Evolutionary conservation across 2,329 filamentous ascomycete species (phyloP).

Genomic region (Fusarium zealandicum): DNA sequence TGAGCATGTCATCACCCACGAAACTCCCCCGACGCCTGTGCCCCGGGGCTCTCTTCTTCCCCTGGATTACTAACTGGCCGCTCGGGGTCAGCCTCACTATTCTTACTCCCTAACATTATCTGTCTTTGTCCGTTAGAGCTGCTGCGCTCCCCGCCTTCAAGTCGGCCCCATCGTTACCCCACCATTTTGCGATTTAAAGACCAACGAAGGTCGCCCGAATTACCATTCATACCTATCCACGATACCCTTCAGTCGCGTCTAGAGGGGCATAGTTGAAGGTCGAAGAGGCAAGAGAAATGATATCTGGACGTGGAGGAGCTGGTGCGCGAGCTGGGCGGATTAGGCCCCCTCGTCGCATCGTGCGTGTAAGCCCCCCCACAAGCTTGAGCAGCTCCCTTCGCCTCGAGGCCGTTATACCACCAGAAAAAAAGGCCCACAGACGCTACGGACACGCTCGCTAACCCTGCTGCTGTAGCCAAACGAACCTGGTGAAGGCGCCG

Average conservation of each 20-base stretch:
- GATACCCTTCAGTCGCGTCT: background rate
- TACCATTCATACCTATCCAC: background rate
- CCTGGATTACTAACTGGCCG: slow-evolving; percentile 16
- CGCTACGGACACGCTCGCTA: slow-evolving; percentile 21
- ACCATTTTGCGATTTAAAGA: slow-evolving; percentile 19
- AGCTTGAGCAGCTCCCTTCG: background rate
- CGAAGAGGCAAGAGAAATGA: slow-evolving; percentile 48
- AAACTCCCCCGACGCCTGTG: slow-evolving; percentile 24
- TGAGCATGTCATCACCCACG: slow-evolving; percentile 35
- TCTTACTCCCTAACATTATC: background rate
- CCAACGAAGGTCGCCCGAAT: slow-evolving; percentile 6
- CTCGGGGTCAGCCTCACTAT: slow-evolving; percentile 16
- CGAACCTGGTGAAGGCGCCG: slow-evolving; percentile 64
- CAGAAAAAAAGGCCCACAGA: background rate
- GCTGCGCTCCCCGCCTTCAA: slow-evolving; percentile 19
- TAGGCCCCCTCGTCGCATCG: slow-evolving; percentile 53
- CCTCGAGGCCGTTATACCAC: background rate
- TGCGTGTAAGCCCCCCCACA: slow-evolving; percentile 47
- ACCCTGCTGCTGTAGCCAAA: slow-evolving; percentile 43
- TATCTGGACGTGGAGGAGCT: slow-evolving; percentile 57
- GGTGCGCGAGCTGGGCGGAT: slow-evolving; percentile 51
- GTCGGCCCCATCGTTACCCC: slow-evolving; percentile 27
- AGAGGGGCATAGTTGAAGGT: background rate
- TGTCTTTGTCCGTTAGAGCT: slow-evolving; percentile 1
- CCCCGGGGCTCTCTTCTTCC: slow-evolving; percentile 21